phyloP scores from a whole-genome alignment of 108 stramenopile genomes.

The Asterionellopsis glacialis region DNA sequence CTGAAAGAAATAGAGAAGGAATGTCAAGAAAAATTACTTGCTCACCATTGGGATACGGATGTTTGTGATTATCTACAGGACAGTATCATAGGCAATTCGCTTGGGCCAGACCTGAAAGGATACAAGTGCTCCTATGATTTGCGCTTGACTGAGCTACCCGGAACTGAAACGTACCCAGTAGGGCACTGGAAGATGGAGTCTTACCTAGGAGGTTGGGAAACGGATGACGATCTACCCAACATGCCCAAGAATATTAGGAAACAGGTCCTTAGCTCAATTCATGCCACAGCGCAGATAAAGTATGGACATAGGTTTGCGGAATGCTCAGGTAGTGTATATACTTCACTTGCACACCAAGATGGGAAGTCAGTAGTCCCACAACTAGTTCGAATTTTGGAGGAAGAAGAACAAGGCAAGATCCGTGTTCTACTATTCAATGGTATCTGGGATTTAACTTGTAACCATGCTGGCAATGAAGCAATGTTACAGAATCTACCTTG shows the following conservation, averaged over 20 bases:
- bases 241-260: conserved; percentile 14
- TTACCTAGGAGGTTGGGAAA: conserved; percentile 35
- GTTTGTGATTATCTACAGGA: conserved; percentile 66
- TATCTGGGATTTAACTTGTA: conserved; percentile 78
- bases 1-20: conserved; percentile 45
- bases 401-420: conserved; percentile 8
- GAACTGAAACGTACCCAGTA: conserved; percentile 45
- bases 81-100: conserved; percentile 26
- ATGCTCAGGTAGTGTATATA: conserved; percentile 77
- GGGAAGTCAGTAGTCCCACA: conserved; percentile 69
- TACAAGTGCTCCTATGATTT: conserved; percentile 47
- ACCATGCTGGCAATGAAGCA: conserved; percentile 70
- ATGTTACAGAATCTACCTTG: conserved; percentile 54
- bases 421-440: conserved; percentile 13
- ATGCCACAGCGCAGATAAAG: conserved; percentile 42
- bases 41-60: conserved; percentile 24
- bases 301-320: conserved; percentile 53
- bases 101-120: not conserved
- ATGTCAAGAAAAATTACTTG: conserved; percentile 41
- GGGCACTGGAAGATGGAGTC: conserved; percentile 70
- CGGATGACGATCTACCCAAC: not conserved
- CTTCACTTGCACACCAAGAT: conserved; percentile 59
- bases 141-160: conserved; percentile 32
- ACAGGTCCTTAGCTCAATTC: conserved; percentile 51
- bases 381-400: conserved; percentile 43